phyloP scores from a whole-genome alignment of 1,139 yeast species.

The Sugiyamaella novakii region DNA sequence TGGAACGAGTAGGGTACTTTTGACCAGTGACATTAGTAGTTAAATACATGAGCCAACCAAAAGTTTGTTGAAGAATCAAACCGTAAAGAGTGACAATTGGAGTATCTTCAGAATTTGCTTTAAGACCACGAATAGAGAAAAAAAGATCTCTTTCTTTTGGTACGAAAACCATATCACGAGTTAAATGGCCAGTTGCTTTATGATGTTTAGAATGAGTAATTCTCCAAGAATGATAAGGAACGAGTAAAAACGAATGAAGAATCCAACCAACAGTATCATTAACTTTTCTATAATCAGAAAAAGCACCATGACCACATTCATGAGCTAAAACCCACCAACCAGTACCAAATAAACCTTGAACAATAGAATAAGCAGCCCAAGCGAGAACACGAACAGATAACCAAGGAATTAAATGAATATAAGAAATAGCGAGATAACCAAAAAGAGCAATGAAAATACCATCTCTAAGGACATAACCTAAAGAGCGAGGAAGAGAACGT shows the following conservation, averaged over 20 bases:
- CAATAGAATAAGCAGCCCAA: constrained; percentile 60
- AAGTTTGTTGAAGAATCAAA: constrained; percentile 68
- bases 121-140: constrained; percentile 38
- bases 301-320: constrained; percentile 90
- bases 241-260: constrained; percentile 73
- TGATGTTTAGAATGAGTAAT: constrained; percentile 82
- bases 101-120: constrained; percentile 61
- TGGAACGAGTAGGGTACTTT: constrained; percentile 55
- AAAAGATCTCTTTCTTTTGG: constrained; percentile 67
- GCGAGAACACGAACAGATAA: constrained; percentile 51
- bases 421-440: constrained; percentile 56
- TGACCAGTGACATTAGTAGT: constrained; percentile 79
- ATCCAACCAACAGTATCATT: constrained; percentile 84
- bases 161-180: constrained; percentile 80
- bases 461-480: constrained; percentile 69
- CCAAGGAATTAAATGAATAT: constrained; percentile 56
- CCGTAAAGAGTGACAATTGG: constrained; percentile 62
- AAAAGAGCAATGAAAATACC: constrained; percentile 53
- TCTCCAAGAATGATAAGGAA: constrained; percentile 88
- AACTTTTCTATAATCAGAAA: constrained; percentile 66
- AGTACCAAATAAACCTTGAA: constrained; percentile 69
- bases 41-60: constrained; percentile 73
- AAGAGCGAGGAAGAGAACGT: constrained; percentile 58
- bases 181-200: constrained; percentile 81
- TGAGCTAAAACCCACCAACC: constrained; percentile 89